Base-by-base conservation (phyloP, 768 basidiomycete genomes). In the Suillus variegatus region DNA sequence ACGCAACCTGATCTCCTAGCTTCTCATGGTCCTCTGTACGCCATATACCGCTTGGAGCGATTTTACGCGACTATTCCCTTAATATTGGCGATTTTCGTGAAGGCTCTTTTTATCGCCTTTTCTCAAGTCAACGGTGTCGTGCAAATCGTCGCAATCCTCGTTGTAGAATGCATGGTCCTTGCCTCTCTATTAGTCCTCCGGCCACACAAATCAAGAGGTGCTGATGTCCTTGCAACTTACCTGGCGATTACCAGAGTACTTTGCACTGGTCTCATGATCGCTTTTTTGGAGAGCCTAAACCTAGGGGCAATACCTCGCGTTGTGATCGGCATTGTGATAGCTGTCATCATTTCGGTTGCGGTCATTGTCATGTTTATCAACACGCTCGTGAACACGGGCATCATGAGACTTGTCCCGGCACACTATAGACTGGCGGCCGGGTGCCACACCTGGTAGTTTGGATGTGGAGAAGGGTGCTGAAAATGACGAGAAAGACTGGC, bases 271-370 rank as follows among this genome's bases (percentile, higher is more conserved):
- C 74, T 94, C 25, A 79, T 92, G 79, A 84, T 97, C 67, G 86
- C 92, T 0, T 97, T 95, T 75, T 78, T 94, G 56, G 83, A 92
- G 67, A 79, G 76, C 10, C 72, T 95, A 32, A 75, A 81, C 7
- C 82, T 95, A 41, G 77, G 82, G 20, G 82, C 94, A 47, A 97
- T 97, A 69, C 88, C 92, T 1, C 86, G 94, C 22, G 90, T 92
- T 2, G 89, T 85, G 41, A 88, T 97, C 64, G 94, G 94, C 25
- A 83, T 92, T 64, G 84, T 94, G 67, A 82, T 87, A 46, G 86
- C 88, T 14, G 85, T 91, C 40, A 81, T 94, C 44, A 90, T 87
- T 74, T 89, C 90, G 16, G 77, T 93, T 46, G 84, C 92, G 0
- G 82, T 92, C 38, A 66, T 95, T 55, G 76, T 93, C 63, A 81